Conservation (phyloP, 2,329 filamentous ascomycete species). For the Fusarium tjaetaba region DNA sequence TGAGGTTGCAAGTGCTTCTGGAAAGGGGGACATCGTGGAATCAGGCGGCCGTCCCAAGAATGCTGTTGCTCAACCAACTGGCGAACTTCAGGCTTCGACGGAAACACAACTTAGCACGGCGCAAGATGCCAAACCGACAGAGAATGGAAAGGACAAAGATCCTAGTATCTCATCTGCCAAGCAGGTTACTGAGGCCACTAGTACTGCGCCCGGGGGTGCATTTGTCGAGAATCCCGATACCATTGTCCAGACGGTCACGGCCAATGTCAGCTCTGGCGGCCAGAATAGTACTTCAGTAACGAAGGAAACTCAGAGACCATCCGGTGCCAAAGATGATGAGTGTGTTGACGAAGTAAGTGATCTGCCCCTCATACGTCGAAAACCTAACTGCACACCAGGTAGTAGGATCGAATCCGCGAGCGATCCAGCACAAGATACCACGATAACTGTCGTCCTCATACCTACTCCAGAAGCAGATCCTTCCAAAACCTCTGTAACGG, state of each 20-base stretch:
- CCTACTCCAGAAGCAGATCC: background rate
- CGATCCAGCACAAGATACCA: background rate
- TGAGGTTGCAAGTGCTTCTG: background rate
- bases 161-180: background rate
- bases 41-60: background rate
- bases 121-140: background rate
- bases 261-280: background rate
- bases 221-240: conserved; percentile 17
- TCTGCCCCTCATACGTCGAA: conserved; percentile 34
- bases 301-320: background rate
- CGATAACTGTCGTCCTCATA: background rate
- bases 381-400: conserved; percentile 42
- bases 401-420: conserved; percentile 11
- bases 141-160: background rate
- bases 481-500: background rate
- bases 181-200: background rate
- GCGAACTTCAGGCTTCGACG: background rate
- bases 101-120: background rate
- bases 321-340: background rate
- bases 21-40: background rate
- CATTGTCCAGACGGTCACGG: background rate
- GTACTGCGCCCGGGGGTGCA: conserved; percentile 11
- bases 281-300: background rate
- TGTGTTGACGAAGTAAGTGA: conserved; percentile 39
- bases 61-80: background rate